Base-by-base conservation (phyloP, 176 grass and related monocot genomes). In the Phoenix dactylifera region DNA sequence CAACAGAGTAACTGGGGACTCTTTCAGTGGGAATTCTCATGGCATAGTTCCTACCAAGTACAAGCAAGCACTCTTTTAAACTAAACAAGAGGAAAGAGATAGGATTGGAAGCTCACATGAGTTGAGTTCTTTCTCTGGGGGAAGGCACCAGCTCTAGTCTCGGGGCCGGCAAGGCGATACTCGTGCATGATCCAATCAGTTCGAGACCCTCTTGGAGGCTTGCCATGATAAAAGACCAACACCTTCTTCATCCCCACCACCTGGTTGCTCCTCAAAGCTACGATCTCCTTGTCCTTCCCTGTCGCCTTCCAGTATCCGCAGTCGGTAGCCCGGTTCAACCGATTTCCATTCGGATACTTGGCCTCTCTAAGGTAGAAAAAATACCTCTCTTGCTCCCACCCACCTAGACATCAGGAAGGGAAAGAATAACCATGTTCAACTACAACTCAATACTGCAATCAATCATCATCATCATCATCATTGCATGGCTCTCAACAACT, bases 121-220 rank as follows among this genome's bases (percentile, higher is more conserved):
- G 30, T 63, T 4, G 60, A 49, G 60, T 49, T 63, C 32, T 63
- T 63, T 32, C 32, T 63, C 22, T 49, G 60, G 17, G 60, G 60
- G 48, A 63, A 28, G 15, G 28, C 17, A 10, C 50, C 24, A 15
- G 49, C n/a, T 32, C 23, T 3, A 16, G 16, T 15, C 10, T 32
- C 50, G 16, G 64, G 7, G 26, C 26, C 54, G 29, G 30, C 50
- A 9, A 72, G 67, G 52, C 67, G 53, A 57, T 78, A 78, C 60
- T 78, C 76, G 16, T 78, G 76, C 76, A 78, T 78, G 18, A 78
- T 53, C 76, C 76, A 78, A 22, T 78, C 59, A 1, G 67, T 72
- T 23, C 54, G 32, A 10, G 53, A 30, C 18, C 53, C 60, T 22
- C 59, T 52, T 16, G 76, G 53, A 29, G 52, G 32, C 24, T 67